Evolutionary conservation across 129 eudicot species (phyloP).

Genomic region (Pseudognaphalium luteoalbum): DNA sequence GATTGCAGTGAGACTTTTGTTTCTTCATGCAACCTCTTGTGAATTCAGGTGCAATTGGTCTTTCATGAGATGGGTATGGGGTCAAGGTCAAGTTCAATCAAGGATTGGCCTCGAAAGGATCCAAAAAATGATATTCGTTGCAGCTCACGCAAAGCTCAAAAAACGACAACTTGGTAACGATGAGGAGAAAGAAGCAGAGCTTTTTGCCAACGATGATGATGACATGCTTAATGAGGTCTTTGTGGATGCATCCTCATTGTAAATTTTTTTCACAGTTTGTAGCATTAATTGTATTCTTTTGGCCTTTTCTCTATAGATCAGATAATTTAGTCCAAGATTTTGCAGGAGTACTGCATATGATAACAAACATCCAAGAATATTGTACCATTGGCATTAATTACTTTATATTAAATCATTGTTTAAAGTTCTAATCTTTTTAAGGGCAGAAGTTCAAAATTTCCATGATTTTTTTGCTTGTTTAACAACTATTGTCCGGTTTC

Average conservation of each 20-base stretch:
- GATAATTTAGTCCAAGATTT: constrained; percentile 28
- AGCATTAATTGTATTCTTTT: constrained; percentile 43
- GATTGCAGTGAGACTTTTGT: constrained; percentile 80
- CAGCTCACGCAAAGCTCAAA: constrained; percentile 68
- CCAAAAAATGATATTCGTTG: constrained; percentile 75
- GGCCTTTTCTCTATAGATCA: constrained; percentile 15
- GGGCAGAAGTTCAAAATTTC: constrained; percentile 6
- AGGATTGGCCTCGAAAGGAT: constrained; percentile 58
- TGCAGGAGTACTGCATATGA: constrained; percentile 37
- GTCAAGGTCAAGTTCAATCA: constrained; percentile 44
- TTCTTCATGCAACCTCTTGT: constrained; percentile 80
- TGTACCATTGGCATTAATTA: constrained; percentile 20
- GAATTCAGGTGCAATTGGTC: constrained; percentile 62
- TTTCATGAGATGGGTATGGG: constrained; percentile 47
- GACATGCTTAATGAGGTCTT: constrained; percentile 76
- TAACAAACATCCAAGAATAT: constrained; percentile 32
- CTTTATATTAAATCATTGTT: constrained; percentile 23
- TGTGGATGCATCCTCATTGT: constrained; percentile 59
- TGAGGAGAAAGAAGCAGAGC: constrained; percentile 64
- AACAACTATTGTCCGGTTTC: constrained; percentile 5
- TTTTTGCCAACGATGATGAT: constrained; percentile 39
- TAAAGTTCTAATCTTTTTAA: constrained; percentile 13
- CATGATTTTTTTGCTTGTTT: constrained; percentile 11
- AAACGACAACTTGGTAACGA: constrained; percentile 51
- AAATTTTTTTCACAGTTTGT: constrained; percentile 36